Percentiles rank a stretch among this genome's conserved stretches.
These are phyloP conservation scores for Mortierella antarctica DNA, from an alignment of 192 early-diverging fungal genomes.

Conservation along the genomic window DNA sequence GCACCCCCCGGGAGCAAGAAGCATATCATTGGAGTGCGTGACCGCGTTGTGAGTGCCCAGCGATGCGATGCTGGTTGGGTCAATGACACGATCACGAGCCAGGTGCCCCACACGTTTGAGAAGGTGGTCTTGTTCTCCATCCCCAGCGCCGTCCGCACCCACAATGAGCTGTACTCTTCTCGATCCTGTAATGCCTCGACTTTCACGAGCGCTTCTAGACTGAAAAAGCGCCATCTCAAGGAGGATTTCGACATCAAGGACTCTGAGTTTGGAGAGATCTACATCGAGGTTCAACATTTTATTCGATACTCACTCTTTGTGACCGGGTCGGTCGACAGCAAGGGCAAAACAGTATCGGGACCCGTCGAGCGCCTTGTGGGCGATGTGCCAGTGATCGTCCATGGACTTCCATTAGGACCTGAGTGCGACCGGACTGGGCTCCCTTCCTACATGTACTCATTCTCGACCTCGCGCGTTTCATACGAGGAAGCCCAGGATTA, in stretches of 20 bases:
- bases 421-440: slow-evolving; percentile 45
- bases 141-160: slow-evolving; percentile 22
- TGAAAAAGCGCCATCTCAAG: slow-evolving; percentile 27
- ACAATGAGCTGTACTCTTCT: slow-evolving; percentile 27
- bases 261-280: slow-evolving; percentile 44
- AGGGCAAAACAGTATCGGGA: slow-evolving; percentile 18
- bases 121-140: slow-evolving; percentile 49
- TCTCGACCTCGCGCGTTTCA: slow-evolving; percentile 47
- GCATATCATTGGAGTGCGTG: slow-evolving; percentile 35
- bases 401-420: slow-evolving; percentile 29
- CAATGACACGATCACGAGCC: slow-evolving; percentile 34
- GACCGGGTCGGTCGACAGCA: slow-evolving; percentile 32
- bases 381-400: slow-evolving; percentile 34
- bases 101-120: slow-evolving; percentile 49
- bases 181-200: slow-evolving; percentile 35
- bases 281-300: slow-evolving; percentile 48
- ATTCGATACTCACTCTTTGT: slow-evolving; percentile 46
- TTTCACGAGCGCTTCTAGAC: slow-evolving; percentile 10
- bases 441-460: slow-evolving; percentile 42
- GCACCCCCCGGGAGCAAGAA: slow-evolving; percentile 15
- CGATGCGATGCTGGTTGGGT: slow-evolving; percentile 48
- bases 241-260: slow-evolving; percentile 35
- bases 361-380: slow-evolving; percentile 33
- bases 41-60: slow-evolving; percentile 37
- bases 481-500: slow-evolving; percentile 47